A percentile compares a stretch with the other conserved stretches of the same genome.
Conservation (phyloP, 768 basidiomycete genomes). For the Boletus sp. region DNA sequence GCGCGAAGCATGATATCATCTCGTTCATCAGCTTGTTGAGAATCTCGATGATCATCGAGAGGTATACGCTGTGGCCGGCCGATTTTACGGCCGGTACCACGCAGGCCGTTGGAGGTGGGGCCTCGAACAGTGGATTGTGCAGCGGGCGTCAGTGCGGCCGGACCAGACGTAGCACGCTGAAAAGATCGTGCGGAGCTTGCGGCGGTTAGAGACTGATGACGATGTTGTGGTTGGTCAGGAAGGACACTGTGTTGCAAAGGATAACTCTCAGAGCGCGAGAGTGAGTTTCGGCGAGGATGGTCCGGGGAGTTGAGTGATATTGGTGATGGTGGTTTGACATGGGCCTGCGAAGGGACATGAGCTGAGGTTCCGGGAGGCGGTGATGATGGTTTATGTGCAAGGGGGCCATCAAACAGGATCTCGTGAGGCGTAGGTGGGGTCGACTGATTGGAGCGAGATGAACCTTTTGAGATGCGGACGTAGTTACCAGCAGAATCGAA, state of each 20-base stretch:
- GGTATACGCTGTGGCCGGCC: constrained; percentile 38
- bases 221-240: constrained; percentile 31
- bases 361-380: constrained; percentile 22
- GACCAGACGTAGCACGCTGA: constrained; percentile 65
- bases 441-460: constrained; percentile 36
- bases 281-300: constrained; percentile 44
- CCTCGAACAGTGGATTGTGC: constrained; percentile 29
- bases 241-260: constrained; percentile 39
- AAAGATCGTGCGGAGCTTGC: constrained; percentile 48
- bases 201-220: constrained; percentile 24
- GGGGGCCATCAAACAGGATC: constrained; percentile 24
- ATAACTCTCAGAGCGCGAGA: constrained; percentile 68
- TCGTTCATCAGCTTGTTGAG: constrained; percentile 31
- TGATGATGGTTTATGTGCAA: constrained; percentile 23
- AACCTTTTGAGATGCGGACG: constrained; percentile 46
- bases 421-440: constrained; percentile 44
- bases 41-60: constrained; percentile 36
- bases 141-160: constrained; percentile 38
- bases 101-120: constrained; percentile 33
- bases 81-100: constrained; percentile 34
- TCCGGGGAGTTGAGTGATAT: constrained; percentile 38
- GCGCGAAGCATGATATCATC: constrained; percentile 32
- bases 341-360: constrained; percentile 18
- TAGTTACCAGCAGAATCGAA: constrained; percentile 44
- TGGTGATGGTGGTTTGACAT: constrained; percentile 33